Conservation (phyloP, 352 stramenopile species). For the Chrysophaeum taylorii region DNA sequence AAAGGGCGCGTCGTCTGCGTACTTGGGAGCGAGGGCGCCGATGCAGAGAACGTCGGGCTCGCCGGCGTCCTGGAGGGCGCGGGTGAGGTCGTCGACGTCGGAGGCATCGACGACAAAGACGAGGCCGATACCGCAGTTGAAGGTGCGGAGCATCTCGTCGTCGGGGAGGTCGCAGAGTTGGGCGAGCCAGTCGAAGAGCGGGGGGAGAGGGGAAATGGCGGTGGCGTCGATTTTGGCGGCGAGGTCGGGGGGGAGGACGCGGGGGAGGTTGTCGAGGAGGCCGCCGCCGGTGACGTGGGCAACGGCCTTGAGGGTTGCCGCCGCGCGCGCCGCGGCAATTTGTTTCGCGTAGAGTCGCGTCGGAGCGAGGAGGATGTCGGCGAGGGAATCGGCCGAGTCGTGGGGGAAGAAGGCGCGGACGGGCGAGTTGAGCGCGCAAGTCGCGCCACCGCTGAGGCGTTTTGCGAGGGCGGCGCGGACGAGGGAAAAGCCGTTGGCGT, state of each 20-base stretch:
- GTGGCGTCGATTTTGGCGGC: conserved; percentile 76
- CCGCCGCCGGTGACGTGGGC: conserved; percentile 97
- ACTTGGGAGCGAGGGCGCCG: conserved; percentile 57
- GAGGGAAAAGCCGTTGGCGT: conserved; percentile 98
- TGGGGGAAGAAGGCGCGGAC: conserved; percentile 47
- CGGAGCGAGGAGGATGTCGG: conserved; percentile 83
- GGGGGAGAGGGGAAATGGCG: conserved; percentile 72
- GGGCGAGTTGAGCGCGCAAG: background rate
- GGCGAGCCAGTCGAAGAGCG: conserved; percentile 96
- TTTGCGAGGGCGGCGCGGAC: conserved; percentile 80
- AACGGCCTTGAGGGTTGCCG: conserved; percentile 56
- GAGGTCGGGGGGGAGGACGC: conserved; percentile 79
- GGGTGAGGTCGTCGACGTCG: conserved; percentile 70
- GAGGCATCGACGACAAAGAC: conserved; percentile 82
- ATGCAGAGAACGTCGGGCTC: conserved; percentile 75
- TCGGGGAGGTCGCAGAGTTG: conserved; percentile 70
- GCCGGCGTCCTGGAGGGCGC: conserved; percentile 59
- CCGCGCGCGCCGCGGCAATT: conserved; percentile 42
- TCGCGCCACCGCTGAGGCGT: conserved; percentile 33
- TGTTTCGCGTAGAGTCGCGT: conserved; percentile 95
- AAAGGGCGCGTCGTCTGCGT: conserved; percentile 49
- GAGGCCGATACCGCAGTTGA: conserved; percentile 98
- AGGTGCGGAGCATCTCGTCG: conserved; percentile 87
- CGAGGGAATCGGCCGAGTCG: conserved; percentile 60
- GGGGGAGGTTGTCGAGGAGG: conserved; percentile 93